Evolutionary conservation across 441 rosid species (phyloP), one percentile per base, ranked within the genome.

Genomic region (Brassica hybrid): DNA sequence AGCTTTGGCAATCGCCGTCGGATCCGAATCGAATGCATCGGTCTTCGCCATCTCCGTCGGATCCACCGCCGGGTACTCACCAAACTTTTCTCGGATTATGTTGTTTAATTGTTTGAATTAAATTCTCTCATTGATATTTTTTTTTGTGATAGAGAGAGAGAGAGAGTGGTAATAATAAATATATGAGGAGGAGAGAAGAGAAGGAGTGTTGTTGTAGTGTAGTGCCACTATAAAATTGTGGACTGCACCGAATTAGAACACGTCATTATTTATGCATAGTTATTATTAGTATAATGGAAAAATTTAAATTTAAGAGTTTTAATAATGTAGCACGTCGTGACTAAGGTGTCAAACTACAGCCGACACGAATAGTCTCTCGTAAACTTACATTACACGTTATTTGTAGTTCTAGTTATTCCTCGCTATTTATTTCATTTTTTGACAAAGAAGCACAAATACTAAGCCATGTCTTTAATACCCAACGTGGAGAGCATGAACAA

Each of bases 1-100:
- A 1, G 85, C 93, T 65, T 79, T 86, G 2, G 88, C 83, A 81
- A 83, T 85, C 70, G 71, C 88, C 78, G 90, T 80, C 61, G 90
- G 94, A 89, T 90, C 94, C 78, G 90, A 88, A 72, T 85, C 84
- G 69, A 84, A 81, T 64, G 85, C 84, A 48, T 85, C 88, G 7
- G 94, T 86, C 80, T 90, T 91, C 59, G 97, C 97, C 98, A 91
- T 94, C 75, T 30, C 60, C 81, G 79, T 74, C 50, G 82, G 73
- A 67, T 77, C 71, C 63, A 60, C 54, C 66, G 32, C 57, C 38
- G 67, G 6, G 0, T 36, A 17, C n/a, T 76, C 63, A 64, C 68
- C 65, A 72, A 79, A 76, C 54, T 9, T 48, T 25, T 41, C 17
- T 34, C 45, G 13, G 71, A 71, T 19, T 65, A 70, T 8, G 27